Percentiles rank a stretch among this genome's conserved stretches.
These are phyloP conservation scores for Magnaporthales sp. DNA, from an alignment of 2,329 filamentous ascomycete genomes.

Conservation along the genomic window DNA sequence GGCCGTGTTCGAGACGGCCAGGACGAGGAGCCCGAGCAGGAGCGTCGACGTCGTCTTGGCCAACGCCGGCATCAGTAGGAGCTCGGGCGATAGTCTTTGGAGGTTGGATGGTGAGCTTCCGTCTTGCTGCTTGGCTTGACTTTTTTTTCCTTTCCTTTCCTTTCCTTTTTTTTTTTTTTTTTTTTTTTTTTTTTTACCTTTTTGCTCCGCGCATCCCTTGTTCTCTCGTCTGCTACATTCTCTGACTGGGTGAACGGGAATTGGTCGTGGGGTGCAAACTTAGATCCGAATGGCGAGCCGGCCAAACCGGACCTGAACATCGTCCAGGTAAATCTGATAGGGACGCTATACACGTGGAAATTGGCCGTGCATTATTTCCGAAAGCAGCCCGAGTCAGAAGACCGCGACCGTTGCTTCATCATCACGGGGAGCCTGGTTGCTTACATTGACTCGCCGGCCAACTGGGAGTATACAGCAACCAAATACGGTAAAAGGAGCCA, in stretches of 20 bases:
- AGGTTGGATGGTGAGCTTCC: neutral
- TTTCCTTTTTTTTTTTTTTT: neutral
- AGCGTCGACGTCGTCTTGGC: neutral
- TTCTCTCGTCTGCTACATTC: too few relatives aligned
- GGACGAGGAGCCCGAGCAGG: neutral
- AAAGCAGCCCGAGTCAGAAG: constrained; percentile 25
- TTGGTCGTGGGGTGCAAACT: too few relatives aligned
- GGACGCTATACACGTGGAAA: constrained; percentile 30
- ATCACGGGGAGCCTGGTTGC: constrained; percentile 38
- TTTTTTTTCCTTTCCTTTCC: neutral
- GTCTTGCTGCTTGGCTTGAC: too few relatives aligned
- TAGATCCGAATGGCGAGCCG: neutral
- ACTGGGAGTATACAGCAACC: constrained; percentile 31
- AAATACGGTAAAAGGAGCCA: constrained; percentile 37
- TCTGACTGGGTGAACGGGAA: neutral
- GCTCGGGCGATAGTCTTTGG: neutral
- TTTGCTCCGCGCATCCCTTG: too few relatives aligned
- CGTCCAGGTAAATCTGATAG: neutral
- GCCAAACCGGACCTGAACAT: neutral
- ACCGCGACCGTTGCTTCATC: constrained; percentile 37
- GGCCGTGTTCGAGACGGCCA: constrained; percentile 23
- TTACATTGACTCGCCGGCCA: constrained; percentile 35
- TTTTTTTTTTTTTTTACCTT: too few relatives aligned
- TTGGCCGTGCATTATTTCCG: constrained; percentile 37
- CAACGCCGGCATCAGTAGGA: neutral